phyloP scores from a whole-genome alignment of 495 filamentous ascomycete genomes.

The Astrocystis sublimbata region DNA sequence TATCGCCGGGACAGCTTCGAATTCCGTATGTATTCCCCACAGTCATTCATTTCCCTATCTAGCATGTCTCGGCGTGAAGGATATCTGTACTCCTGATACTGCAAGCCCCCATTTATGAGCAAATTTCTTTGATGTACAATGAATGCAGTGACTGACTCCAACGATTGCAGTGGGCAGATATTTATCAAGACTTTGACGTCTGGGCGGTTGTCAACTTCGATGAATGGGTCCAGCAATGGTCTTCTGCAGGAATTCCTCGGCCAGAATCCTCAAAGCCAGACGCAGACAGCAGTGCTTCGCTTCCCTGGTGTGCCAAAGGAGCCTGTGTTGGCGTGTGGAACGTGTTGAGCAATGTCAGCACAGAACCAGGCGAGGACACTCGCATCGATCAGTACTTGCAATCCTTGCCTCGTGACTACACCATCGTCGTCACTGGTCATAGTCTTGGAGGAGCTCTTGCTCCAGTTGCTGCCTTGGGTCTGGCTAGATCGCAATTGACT shows the following conservation, averaged over 20 bases:
- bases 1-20: neutral
- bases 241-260: neutral
- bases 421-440: conserved; percentile 3
- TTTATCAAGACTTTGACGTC: neutral
- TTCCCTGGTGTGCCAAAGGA: neutral
- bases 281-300: neutral
- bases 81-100: too few relatives aligned
- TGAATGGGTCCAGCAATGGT: neutral
- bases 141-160: too few relatives aligned
- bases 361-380: neutral
- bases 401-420: neutral
- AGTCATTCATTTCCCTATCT: too few relatives aligned
- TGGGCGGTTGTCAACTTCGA: neutral
- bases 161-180: neutral
- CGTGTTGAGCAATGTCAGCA: conserved; percentile 2
- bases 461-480: neutral
- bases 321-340: conserved; percentile 6
- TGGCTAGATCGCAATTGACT: neutral
- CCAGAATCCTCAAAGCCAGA: neutral
- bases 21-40: too few relatives aligned
- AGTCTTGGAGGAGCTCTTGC: conserved; percentile 8
- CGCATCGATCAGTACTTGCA: conserved; percentile 5
- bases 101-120: too few relatives aligned
- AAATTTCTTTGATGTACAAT: too few relatives aligned
- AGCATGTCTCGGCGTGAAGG: too few relatives aligned